Evolutionary conservation across 768 basidiomycete species (phyloP).

Genomic region (Pisolithus sp.): DNA sequence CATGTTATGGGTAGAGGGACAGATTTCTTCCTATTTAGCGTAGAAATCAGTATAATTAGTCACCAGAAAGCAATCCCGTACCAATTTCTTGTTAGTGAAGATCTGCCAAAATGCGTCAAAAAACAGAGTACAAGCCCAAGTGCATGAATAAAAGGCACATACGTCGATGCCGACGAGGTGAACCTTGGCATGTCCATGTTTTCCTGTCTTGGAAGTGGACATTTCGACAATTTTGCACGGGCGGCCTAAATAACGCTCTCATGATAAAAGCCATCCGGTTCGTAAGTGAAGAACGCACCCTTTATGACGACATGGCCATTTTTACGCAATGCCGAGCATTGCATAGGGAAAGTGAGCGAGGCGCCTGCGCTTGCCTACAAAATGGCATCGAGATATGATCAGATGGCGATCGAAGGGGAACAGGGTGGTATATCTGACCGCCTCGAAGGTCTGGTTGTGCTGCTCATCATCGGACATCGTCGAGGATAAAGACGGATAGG

Average conservation of each 20-base stretch:
- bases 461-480: slow-evolving; percentile 89
- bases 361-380: slow-evolving; percentile 64
- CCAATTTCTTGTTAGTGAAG: slow-evolving; percentile 97
- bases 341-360: slow-evolving; percentile 77
- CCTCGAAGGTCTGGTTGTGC: slow-evolving; percentile 81
- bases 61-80: slow-evolving; percentile 32
- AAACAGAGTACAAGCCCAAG: slow-evolving; percentile 9
- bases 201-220: slow-evolving; percentile 99
- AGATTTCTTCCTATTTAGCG: slow-evolving; percentile 76
- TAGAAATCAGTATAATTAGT: not conserved
- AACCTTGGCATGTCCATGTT: slow-evolving; percentile 99
- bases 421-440: slow-evolving; percentile 39
- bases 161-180: slow-evolving; percentile 97
- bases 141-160: slow-evolving; percentile 28
- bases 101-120: slow-evolving; percentile 48
- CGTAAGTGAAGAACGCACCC: slow-evolving; percentile 33
- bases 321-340: slow-evolving; percentile 95
- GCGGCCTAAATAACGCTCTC: slow-evolving; percentile 42
- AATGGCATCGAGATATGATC: slow-evolving; percentile 12
- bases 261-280: slow-evolving; percentile 2
- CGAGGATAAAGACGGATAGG: slow-evolving; percentile 11
- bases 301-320: slow-evolving; percentile 96
- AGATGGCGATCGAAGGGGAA: slow-evolving; percentile 7
- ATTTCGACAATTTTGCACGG: slow-evolving; percentile 99
- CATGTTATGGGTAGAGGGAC: slow-evolving; percentile 99